Conservation (phyloP, 1,284 basidiomycete genomes). For the Cutaneotrichosporon arboriforme region DNA sequence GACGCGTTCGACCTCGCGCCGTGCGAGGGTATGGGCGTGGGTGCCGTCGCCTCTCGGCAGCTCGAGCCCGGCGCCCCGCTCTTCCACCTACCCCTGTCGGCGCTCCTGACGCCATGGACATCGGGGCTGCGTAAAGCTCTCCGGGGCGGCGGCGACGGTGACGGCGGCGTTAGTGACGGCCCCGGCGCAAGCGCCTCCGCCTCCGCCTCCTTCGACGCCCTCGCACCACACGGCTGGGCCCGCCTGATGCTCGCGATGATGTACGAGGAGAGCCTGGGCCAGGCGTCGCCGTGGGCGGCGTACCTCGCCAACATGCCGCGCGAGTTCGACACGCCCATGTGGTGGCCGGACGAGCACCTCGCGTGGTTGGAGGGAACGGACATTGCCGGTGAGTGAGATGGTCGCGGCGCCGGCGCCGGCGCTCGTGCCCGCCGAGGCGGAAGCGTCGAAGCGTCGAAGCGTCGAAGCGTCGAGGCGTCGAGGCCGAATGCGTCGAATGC, state of each 20-base stretch:
- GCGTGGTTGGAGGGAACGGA: constrained; percentile 74
- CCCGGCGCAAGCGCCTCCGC: no score
- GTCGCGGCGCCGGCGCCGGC: no score
- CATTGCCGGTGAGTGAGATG: constrained; percentile 63
- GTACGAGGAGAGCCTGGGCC: constrained; percentile 71
- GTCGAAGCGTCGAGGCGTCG: no score
- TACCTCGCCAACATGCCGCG: constrained; percentile 59
- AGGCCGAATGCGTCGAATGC: no score
- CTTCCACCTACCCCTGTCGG: constrained; percentile 72
- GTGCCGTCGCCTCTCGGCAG: constrained; percentile 37
- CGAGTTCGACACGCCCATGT: constrained; percentile 87
- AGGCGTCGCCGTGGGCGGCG: constrained; percentile 59
- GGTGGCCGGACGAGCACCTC: constrained; percentile 68
- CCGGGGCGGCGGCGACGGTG: background rate
- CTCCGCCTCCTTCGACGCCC: constrained; percentile 56
- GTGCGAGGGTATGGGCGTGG: constrained; percentile 41
- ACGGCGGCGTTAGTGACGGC: background rate
- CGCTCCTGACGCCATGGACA: constrained; percentile 75
- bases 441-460: no score
- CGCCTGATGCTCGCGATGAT: constrained; percentile 89
- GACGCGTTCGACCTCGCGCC: constrained; percentile 25
- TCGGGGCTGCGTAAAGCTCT: constrained; percentile 53
- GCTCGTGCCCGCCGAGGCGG: no score
- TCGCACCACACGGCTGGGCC: constrained; percentile 68
- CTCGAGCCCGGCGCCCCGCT: constrained; percentile 54